A percentile compares a stretch with the other conserved stretches of the same genome.
These are phyloP conservation scores for Aspergillus sp. DNA, from an alignment of 2,329 filamentous ascomycete species.

Conservation along the genomic window DNA sequence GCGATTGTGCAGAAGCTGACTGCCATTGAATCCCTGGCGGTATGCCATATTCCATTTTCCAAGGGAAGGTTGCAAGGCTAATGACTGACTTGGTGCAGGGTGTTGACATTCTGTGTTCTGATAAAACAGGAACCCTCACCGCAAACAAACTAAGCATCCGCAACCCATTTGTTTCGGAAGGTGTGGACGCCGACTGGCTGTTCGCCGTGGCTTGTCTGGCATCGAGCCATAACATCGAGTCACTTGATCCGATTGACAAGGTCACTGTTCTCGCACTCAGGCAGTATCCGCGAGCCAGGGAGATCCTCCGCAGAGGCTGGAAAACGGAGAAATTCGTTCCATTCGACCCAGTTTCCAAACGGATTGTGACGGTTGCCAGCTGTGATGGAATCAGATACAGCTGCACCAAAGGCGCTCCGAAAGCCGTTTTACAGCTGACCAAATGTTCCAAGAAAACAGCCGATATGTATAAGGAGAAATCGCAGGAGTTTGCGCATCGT, in stretches of 20 bases:
- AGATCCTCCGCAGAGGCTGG: slow-evolving; percentile 66
- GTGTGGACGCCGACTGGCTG: slow-evolving; percentile 73
- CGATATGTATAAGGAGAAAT: slow-evolving; percentile 60
- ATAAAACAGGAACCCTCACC: slow-evolving; percentile 69
- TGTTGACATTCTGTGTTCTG: slow-evolving; percentile 70
- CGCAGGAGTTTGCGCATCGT: slow-evolving; percentile 64
- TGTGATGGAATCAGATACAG: slow-evolving; percentile 61
- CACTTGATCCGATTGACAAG: slow-evolving; percentile 70
- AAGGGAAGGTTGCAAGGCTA: slow-evolving; percentile 3
- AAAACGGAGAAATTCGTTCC: slow-evolving; percentile 63
- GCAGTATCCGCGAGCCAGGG: slow-evolving; percentile 63
- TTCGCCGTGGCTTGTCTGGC: slow-evolving; percentile 69
- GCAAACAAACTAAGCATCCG: slow-evolving; percentile 60
- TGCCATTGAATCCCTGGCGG: slow-evolving; percentile 65
- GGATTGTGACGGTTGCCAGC: slow-evolving; percentile 60
- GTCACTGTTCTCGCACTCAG: slow-evolving; percentile 66
- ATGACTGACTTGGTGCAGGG: slow-evolving; percentile 27
- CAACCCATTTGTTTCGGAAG: slow-evolving; percentile 67
- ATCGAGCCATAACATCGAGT: slow-evolving; percentile 69
- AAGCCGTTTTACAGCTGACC: slow-evolving; percentile 61
- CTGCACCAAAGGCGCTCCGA: slow-evolving; percentile 69
- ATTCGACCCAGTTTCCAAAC: slow-evolving; percentile 69
- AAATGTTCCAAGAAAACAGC: slow-evolving; percentile 57
- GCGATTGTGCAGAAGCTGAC: slow-evolving; percentile 73
- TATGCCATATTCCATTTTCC: slow-evolving; percentile 18